A percentile compares a stretch with the other conserved stretches of the same genome.
Evolutionary conservation across 148 eudicot species (phyloP).

Genomic region (Vaccinium vitisidaea): DNA sequence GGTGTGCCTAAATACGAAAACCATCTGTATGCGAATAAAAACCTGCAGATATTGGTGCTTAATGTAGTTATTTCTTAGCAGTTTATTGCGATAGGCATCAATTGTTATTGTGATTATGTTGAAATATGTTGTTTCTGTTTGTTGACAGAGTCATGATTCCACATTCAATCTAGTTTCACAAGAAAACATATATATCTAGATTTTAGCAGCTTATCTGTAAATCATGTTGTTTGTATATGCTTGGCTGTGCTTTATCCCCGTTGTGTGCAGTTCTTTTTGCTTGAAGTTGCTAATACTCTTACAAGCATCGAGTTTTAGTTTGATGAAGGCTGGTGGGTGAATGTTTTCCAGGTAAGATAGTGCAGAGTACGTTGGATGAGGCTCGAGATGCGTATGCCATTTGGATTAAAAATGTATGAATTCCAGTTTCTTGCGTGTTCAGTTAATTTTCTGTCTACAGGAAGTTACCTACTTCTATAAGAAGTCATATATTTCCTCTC

Average conservation of each 20-base stretch:
- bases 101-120: background rate
- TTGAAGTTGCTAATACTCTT: constrained; percentile 2
- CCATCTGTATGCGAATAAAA: too few relatives aligned
- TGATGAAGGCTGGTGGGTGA: constrained; percentile 10
- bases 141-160: constrained; percentile 1
- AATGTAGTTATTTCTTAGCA: background rate
- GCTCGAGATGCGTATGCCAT: constrained; percentile 68
- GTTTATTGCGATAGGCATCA: background rate
- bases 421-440: constrained; percentile 17
- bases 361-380: constrained; percentile 83
- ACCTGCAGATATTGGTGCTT: background rate
- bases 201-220: background rate
- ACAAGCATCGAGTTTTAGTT: background rate
- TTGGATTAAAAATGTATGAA: constrained; percentile 73
- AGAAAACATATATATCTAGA: background rate
- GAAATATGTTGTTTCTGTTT: background rate
- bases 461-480: constrained; percentile 17
- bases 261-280: background rate
- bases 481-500: background rate
- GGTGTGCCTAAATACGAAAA: constrained; percentile 39
- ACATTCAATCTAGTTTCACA: background rate
- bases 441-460: constrained; percentile 15
- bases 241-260: background rate
- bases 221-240: background rate
- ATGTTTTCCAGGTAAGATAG: constrained; percentile 72